Conservation (phyloP, 805 yeast genomes). For the Clavispora vitiphila region DNA sequence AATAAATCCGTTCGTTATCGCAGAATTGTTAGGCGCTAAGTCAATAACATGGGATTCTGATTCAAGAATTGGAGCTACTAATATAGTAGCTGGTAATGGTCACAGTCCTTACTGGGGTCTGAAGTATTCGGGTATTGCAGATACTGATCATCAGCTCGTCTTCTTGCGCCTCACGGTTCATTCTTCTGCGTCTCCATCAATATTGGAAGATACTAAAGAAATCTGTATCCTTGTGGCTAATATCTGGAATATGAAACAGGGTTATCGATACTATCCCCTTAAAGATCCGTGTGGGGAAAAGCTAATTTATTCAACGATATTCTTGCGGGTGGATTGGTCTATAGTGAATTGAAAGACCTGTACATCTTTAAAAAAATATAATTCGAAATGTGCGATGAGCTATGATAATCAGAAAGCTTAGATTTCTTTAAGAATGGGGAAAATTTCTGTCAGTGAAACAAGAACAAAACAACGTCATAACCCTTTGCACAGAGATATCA, state of each 20-base stretch:
- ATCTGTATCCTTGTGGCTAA: slow-evolving; percentile 61
- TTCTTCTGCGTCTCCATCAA: slow-evolving; percentile 20
- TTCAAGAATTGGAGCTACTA: slow-evolving; percentile 8
- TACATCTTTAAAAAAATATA: background rate
- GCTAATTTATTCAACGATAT: slow-evolving; percentile 46
- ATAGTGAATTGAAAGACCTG: background rate
- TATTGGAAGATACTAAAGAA: slow-evolving; percentile 20
- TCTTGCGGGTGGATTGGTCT: slow-evolving; percentile 25
- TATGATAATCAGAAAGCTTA: background rate
- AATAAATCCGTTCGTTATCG: slow-evolving; percentile 56
- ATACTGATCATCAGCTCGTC: slow-evolving; percentile 39
- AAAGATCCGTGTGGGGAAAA: slow-evolving; percentile 80
- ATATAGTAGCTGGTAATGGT: slow-evolving; percentile 59
- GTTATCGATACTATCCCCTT: slow-evolving; percentile 78
- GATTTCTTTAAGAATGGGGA: slow-evolving; percentile 49
- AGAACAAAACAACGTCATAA: slow-evolving; percentile 67
- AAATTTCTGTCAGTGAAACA: slow-evolving; percentile 46
- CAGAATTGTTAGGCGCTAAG: slow-evolving; percentile 53
- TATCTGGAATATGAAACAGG: slow-evolving; percentile 60
- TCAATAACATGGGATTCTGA: slow-evolving; percentile 19
- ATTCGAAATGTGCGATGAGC: slow-evolving; percentile 7
- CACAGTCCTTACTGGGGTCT: slow-evolving; percentile 84
- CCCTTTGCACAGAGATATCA: slow-evolving; percentile 73
- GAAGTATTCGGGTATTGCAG: slow-evolving; percentile 38
- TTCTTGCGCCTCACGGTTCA: slow-evolving; percentile 54